Base-by-base conservation (phyloP, 768 basidiomycete genomes). In the Hericium rajendrae region DNA sequence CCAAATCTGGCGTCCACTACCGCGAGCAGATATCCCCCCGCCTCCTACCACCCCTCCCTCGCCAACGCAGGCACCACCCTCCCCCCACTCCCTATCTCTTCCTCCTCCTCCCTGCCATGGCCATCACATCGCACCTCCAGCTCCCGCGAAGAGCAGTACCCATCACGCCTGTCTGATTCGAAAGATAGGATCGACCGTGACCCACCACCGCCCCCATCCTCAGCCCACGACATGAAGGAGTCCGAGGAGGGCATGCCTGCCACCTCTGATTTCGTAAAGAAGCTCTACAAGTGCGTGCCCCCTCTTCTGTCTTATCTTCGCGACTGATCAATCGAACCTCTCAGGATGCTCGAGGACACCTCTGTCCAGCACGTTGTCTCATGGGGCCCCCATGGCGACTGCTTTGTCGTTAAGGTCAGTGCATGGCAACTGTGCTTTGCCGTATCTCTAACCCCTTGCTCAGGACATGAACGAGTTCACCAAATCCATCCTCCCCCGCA, bases 401-500 rank as follows among this genome's bases (percentile, higher is more conserved):
- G 86, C 65, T 95, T 95, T 66, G 86, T 94, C 66, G 91, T 95
- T 62, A 94, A 94, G 60, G 60, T 59, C 18, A 24, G 71, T 26
- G 3, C 54, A 2, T 10, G 41, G 6, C n/a, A 18, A 46, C 32
- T n/a, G 3, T 13, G n/a, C 28, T 18, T 39, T 6, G 18, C 24
- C 28, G 10, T 22, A 10, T 39, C 18, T 20, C 46, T 48, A 28
- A n/a, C 12, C 3, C 49, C 51, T 48, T 39, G 48, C 49, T 41
- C 62, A 78, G 80, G 93, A 94, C 76, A 94, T 94, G 89, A 94
- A 91, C 72, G 91, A 93, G 65, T 95, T 95, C 72, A 94, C 93
- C 39, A 93, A 91, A 71, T 82, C 79, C 69, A 77, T 94, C 68
- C 80, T 95, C 8, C 92, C 92, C 6, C 85, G 88, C 39, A 84